phyloP scores from a whole-genome alignment of 2,329 filamentous ascomycete species.

The Diaporthe longicolla region DNA sequence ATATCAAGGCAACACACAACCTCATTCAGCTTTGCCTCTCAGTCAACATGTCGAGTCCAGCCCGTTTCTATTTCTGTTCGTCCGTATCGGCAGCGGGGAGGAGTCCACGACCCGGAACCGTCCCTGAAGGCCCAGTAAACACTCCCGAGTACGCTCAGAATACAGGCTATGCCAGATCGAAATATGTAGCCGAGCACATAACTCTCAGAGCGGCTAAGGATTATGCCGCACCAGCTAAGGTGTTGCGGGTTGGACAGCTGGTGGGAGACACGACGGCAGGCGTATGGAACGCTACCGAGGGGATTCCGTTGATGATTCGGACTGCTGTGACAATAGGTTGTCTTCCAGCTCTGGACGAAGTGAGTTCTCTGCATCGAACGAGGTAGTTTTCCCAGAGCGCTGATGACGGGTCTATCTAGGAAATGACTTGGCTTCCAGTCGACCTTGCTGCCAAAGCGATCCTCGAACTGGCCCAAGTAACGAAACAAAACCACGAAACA shows the following conservation, averaged over 20 bases:
- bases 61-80: neutral
- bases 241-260: neutral
- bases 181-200: conserved; percentile 1
- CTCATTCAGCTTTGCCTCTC: neutral
- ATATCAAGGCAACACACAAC: conserved; percentile 5
- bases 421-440: neutral
- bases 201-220: neutral
- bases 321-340: neutral
- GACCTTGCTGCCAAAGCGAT: neutral
- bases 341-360: neutral
- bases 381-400: too few species aligned
- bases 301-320: neutral
- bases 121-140: neutral
- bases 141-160: neutral
- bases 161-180: neutral
- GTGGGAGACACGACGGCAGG: neutral
- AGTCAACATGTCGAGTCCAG: neutral
- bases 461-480: neutral
- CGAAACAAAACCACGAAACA: neutral
- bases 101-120: neutral
- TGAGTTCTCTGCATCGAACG: neutral
- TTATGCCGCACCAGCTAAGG: neutral
- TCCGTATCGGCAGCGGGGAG: neutral
- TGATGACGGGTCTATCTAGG: neutral
- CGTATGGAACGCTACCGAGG: neutral